These are phyloP conservation scores for Canavalia gladiata DNA, from an alignment of 306 rosid genomes.

Conservation along the genomic window DNA sequence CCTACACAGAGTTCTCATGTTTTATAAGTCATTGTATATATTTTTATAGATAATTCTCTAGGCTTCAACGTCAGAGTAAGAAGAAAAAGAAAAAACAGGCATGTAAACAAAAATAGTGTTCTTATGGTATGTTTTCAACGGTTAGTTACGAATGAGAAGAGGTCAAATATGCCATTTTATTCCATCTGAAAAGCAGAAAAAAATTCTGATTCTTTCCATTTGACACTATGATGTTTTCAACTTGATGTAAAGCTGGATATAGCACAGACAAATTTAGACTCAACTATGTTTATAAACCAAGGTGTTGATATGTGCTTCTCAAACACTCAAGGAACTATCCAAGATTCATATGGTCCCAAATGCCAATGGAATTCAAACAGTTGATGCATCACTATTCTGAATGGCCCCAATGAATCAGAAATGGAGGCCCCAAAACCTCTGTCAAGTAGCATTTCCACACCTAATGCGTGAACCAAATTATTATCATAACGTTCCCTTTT, in stretches of 20 bases:
- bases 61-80: conserved; percentile 39
- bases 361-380: conserved; percentile 45
- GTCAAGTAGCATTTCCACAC: conserved; percentile 71
- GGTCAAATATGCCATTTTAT: conserved; percentile 38
- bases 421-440: conserved; percentile 59
- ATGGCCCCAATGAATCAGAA: conserved; percentile 61
- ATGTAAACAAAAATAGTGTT: neutral
- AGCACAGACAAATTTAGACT: conserved; percentile 49
- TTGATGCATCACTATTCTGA: conserved; percentile 51
- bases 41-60: conserved; percentile 9
- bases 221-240: conserved; percentile 33
- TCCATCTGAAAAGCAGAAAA: conserved; percentile 7
- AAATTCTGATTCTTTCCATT: conserved; percentile 29
- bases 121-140: conserved; percentile 34
- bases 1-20: neutral
- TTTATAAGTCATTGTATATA: neutral
- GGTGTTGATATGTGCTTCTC: conserved; percentile 48
- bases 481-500: conserved; percentile 47
- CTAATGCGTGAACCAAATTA: conserved; percentile 81
- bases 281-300: conserved; percentile 26
- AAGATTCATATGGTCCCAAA: conserved; percentile 61
- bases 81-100: neutral
- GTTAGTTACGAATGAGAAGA: conserved; percentile 31
- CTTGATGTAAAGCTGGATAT: conserved; percentile 42
- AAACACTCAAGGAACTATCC: conserved; percentile 54